A percentile compares a stretch with the other conserved stretches of the same genome.
These are phyloP conservation scores for Tetradesmus obliquus DNA, from an alignment of 139 green algal genomes.

Conservation along the genomic window DNA sequence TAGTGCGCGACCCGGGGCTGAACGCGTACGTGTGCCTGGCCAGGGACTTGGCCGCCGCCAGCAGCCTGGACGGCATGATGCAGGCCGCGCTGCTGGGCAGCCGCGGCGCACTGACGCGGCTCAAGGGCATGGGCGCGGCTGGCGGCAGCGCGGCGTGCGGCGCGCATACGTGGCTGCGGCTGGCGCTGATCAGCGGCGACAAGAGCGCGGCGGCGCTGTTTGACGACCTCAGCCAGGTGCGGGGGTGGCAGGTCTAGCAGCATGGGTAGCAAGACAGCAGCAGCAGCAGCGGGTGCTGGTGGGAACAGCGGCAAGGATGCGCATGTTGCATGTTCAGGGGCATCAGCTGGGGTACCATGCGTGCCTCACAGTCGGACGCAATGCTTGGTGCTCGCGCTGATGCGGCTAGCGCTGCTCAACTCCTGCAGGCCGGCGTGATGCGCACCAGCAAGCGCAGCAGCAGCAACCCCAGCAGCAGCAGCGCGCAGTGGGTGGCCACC, in stretches of 20 bases:
- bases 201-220: slow-evolving; percentile 66
- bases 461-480: background rate
- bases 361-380: background rate
- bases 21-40: slow-evolving; percentile 59
- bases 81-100: slow-evolving; percentile 58
- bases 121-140: background rate
- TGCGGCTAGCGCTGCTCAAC: background rate
- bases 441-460: slow-evolving; percentile 14
- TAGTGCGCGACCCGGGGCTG: slow-evolving; percentile 63
- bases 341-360: background rate
- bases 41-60: slow-evolving; percentile 25
- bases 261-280: background rate
- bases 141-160: slow-evolving; percentile 51
- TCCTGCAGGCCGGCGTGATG: slow-evolving; percentile 49
- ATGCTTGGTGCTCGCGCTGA: background rate
- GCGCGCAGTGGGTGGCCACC: slow-evolving; percentile 50
- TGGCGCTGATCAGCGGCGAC: slow-evolving; percentile 58
- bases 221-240: slow-evolving; percentile 65
- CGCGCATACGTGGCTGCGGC: slow-evolving; percentile 64
- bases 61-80: slow-evolving; percentile 22
- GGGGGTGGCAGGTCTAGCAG: background rate
- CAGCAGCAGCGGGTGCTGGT: background rate
- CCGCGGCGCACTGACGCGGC: slow-evolving; percentile 48
- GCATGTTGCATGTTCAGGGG: background rate
- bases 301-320: background rate